These are phyloP conservation scores for Punica granatum DNA, from an alignment of 345 rosid species.

Conservation along the genomic window DNA sequence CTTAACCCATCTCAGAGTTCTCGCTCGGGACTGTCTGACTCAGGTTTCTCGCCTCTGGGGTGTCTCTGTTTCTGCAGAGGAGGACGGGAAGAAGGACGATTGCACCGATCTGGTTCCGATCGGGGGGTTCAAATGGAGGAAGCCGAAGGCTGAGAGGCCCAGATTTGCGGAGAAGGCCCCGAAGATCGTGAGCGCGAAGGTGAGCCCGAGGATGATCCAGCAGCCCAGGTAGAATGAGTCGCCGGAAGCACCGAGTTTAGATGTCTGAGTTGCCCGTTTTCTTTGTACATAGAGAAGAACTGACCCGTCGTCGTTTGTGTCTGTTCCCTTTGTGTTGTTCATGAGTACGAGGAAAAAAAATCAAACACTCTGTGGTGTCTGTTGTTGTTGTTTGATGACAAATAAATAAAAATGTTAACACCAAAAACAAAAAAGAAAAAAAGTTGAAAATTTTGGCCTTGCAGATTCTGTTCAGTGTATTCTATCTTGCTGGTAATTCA, in stretches of 20 bases:
- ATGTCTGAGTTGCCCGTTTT: background rate
- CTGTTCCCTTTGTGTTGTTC: background rate
- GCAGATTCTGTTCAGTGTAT: background rate
- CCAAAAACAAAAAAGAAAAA: background rate
- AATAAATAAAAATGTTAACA: background rate
- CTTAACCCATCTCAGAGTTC: background rate
- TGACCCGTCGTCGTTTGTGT: background rate
- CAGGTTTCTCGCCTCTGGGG: background rate
- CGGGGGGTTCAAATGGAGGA: constrained; percentile 31
- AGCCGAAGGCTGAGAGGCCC: constrained; percentile 24
- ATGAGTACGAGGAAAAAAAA: background rate
- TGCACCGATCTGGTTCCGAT: constrained; percentile 29
- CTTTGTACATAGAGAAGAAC: background rate
- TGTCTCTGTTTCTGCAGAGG: constrained; percentile 15
- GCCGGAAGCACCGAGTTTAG: background rate
- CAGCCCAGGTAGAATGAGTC: constrained; percentile 43
- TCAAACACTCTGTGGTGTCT: background rate
- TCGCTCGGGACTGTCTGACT: background rate
- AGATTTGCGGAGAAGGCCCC: constrained; percentile 37
- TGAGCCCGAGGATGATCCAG: constrained; percentile 61
- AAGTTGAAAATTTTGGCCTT: background rate
- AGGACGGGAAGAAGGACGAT: constrained; percentile 10
- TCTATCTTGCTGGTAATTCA: too few species aligned
- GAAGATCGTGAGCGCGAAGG: constrained; percentile 40
- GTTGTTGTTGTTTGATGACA: background rate